These are phyloP conservation scores for Lecanicillium sp. DNA, from an alignment of 2,329 filamentous ascomycete species.

Conservation along the genomic window DNA sequence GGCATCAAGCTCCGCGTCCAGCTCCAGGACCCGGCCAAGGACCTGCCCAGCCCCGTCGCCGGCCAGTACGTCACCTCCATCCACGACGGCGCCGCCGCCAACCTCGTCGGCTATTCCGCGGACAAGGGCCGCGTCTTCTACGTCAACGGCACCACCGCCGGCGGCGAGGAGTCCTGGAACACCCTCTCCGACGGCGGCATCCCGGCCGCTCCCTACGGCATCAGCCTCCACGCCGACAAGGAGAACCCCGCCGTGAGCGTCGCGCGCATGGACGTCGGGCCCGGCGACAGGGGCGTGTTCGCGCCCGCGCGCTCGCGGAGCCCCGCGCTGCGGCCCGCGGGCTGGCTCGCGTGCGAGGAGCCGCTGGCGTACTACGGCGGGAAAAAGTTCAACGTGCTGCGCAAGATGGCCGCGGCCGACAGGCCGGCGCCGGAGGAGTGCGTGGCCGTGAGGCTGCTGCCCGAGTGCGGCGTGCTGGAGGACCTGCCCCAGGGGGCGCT, in stretches of 20 bases:
- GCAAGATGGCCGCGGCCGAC: constrained; percentile 21
- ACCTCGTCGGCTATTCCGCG: constrained; percentile 26
- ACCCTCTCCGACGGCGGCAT: constrained; percentile 31
- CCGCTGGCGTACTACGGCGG: constrained; percentile 29
- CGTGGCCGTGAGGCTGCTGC: constrained; percentile 30
- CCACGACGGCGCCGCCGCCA: constrained; percentile 32
- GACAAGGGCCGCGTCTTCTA: constrained; percentile 31
- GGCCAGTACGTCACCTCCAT: constrained; percentile 28
- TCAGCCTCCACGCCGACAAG: constrained; percentile 18
- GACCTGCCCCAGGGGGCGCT: constrained; percentile 24
- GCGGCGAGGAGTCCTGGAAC: constrained; percentile 20
- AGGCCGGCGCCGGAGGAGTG: constrained; percentile 28
- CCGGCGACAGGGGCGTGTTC: constrained; percentile 24
- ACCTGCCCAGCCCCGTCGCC: constrained; percentile 31
- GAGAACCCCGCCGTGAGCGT: constrained; percentile 24
- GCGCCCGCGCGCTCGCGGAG: constrained; percentile 18
- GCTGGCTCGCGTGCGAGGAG: constrained; percentile 33
- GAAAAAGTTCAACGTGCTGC: constrained; percentile 26
- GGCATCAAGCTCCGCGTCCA: constrained; percentile 32
- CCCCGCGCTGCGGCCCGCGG: constrained; percentile 23
- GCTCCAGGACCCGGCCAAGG: constrained; percentile 28
- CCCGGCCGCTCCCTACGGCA: constrained; percentile 27
- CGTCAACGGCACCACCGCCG: constrained; percentile 34
- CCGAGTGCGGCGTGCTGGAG: constrained; percentile 30
- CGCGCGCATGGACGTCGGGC: constrained; percentile 19